Evolutionary conservation across 495 filamentous ascomycete species (phyloP), one percentile per base, ranked within the genome.

Genomic region (Hypoxylon fragiforme): DNA sequence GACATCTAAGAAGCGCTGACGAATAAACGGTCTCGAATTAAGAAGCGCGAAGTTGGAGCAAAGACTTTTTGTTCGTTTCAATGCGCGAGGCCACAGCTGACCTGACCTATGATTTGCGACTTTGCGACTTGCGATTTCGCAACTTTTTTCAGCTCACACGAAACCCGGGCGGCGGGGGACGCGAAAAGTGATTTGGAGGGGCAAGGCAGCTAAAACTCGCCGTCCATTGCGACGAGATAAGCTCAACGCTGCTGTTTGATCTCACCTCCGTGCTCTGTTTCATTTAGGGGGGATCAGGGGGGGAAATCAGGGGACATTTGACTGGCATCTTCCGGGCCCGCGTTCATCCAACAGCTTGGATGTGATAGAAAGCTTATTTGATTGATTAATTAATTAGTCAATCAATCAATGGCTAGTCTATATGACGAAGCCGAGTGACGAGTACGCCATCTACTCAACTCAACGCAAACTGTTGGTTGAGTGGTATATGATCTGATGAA

Each of bases 171-270:
- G 41, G 19, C 24, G 41, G 11, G 15, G 31, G 7, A 11, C 5
- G 11, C 26, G 31, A 7, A 34, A 2, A n/a, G 8, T 37, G 3
- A 3, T 18, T 15, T 37, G 34, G 34, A 37, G 39, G 15, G 18
- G 18, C 37, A 22, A n/a, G n/a, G n/a, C n/a, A n/a, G n/a, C n/a
- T n/a, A n/a, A n/a, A n/a, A n/a, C n/a, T n/a, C n/a, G n/a, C n/a
- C n/a, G 13, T 28, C 18, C n/a, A 8, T 30, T 43, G 16, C 40
- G 22, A 43, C 43, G 43, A 50, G 39, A 43, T 36, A 58, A 48
- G 48, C 55, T 58, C 55, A 36, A 22, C 20, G 41, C 42, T 47
- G 42, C 18, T 16, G 55, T 59, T 60, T 60, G 56, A 54, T 60
- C 13, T 38, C 18, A 37, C 16, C 26, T 42, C 44, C 19, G 48